Conservation (phyloP, 208 protist species). For the Trypanosoma mega region DNA sequence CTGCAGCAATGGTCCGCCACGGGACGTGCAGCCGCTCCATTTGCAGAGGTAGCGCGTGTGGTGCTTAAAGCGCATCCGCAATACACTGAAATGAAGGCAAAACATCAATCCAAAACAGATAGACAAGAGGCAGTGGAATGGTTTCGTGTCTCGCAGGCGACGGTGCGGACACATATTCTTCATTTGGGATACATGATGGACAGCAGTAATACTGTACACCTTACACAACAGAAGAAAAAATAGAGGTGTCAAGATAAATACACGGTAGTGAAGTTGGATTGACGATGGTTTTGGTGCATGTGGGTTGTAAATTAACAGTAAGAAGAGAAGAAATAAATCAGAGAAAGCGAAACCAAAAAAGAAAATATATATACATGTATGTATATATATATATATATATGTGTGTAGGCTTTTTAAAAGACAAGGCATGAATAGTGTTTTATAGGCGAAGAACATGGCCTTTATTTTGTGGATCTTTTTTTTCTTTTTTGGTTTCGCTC, state of each 20-base stretch:
- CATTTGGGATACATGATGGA: slow-evolving; percentile 54
- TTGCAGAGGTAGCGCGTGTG: slow-evolving; percentile 62
- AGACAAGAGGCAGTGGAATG: slow-evolving; percentile 63
- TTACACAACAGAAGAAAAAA: slow-evolving; percentile 16
- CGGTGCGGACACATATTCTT: slow-evolving; percentile 48
- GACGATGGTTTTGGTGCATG: too few relatives aligned
- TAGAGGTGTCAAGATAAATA: background rate
- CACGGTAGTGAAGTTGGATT: too few relatives aligned
- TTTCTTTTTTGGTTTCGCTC: too few relatives aligned
- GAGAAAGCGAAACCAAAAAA: too few relatives aligned
- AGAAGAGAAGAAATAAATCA: too few relatives aligned
- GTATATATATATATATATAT: too few relatives aligned
- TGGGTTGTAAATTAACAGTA: too few relatives aligned
- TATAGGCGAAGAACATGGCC: too few relatives aligned
- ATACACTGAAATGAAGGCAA: slow-evolving; percentile 53
- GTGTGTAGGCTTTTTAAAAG: too few relatives aligned
- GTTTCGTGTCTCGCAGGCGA: slow-evolving; percentile 53
- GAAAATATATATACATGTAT: too few relatives aligned
- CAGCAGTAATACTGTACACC: slow-evolving; percentile 51
- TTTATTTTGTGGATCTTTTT: too few relatives aligned
- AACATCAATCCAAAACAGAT: slow-evolving; percentile 41
- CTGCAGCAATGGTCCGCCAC: slow-evolving; percentile 27
- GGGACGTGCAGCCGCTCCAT: slow-evolving; percentile 29
- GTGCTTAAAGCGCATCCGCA: slow-evolving; percentile 66
- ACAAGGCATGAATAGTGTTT: too few relatives aligned